phyloP scores from a whole-genome alignment of 2,329 filamentous ascomycete genomes.

The Exophiala sp. region DNA sequence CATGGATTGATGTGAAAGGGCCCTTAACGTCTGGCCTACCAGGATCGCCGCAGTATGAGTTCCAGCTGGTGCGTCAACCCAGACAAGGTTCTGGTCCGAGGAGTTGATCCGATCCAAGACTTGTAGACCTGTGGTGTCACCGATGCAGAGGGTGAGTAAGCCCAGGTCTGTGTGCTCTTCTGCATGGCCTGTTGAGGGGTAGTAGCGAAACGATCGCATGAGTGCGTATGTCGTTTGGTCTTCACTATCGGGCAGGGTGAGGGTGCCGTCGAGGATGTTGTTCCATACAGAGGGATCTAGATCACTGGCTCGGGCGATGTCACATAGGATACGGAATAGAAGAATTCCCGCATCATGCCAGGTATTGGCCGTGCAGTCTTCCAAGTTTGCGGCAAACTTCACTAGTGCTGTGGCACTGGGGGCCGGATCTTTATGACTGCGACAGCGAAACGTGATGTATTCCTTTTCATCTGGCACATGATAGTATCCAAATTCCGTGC shows the following conservation, averaged over 20 bases:
- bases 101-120: constrained; percentile 21
- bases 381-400: background rate
- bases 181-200: constrained; percentile 26
- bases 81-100: constrained; percentile 5
- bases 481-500: constrained; percentile 31
- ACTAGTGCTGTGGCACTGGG: background rate
- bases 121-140: constrained; percentile 28
- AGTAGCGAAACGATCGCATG: constrained; percentile 31
- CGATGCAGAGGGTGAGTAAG: constrained; percentile 31
- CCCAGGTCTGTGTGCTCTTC: constrained; percentile 30
- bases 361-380: constrained; percentile 13
- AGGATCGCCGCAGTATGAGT: constrained; percentile 20
- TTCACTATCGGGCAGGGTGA: constrained; percentile 17
- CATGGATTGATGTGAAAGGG: constrained; percentile 22
- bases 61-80: constrained; percentile 22
- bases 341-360: constrained; percentile 26
- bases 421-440: constrained; percentile 3
- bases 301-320: constrained; percentile 26
- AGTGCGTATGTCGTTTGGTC: constrained; percentile 24
- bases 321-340: constrained; percentile 29
- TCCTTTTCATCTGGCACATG: constrained; percentile 29
- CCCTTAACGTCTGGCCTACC: constrained; percentile 27
- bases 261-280: constrained; percentile 26
- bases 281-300: constrained; percentile 27
- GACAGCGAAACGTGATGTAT: constrained; percentile 30